Conservation (phyloP, 345 rosid genomes). For the Angophora floribunda region DNA sequence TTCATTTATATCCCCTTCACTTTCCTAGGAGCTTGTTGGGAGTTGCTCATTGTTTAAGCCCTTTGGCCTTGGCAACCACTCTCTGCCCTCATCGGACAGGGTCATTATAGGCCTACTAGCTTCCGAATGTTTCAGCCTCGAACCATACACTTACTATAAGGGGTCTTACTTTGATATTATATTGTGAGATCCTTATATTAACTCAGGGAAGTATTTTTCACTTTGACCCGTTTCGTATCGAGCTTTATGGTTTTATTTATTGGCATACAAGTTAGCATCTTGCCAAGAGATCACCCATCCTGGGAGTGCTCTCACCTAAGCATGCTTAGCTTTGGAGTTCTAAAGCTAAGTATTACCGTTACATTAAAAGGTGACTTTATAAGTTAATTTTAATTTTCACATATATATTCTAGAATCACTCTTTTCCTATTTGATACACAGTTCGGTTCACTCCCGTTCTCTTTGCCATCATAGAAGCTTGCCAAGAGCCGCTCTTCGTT, state of each 20-base stretch:
- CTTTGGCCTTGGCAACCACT: not conserved
- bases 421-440: accelerated
- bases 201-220: not conserved
- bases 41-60: not conserved
- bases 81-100: accelerated
- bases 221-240: not conserved
- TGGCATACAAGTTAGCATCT: not conserved
- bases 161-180: not conserved
- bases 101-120: accelerated
- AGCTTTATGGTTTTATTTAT: not conserved
- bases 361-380: not conserved
- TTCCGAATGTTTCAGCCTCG: not conserved
- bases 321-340: not conserved
- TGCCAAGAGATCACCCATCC: no score
- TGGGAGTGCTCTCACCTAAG: not conserved
- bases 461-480: not conserved
- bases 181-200: no score
- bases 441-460: not conserved
- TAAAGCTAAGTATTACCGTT: not conserved
- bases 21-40: no score
- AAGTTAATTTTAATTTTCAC: not conserved
- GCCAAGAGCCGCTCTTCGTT: not conserved
- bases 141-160: not conserved
- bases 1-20: not conserved
- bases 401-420: not conserved